A percentile compares a stretch with the other conserved stretches of the same genome.
phyloP scores from a whole-genome alignment of 805 yeast species.

The Barnettozyma sucrosica region DNA sequence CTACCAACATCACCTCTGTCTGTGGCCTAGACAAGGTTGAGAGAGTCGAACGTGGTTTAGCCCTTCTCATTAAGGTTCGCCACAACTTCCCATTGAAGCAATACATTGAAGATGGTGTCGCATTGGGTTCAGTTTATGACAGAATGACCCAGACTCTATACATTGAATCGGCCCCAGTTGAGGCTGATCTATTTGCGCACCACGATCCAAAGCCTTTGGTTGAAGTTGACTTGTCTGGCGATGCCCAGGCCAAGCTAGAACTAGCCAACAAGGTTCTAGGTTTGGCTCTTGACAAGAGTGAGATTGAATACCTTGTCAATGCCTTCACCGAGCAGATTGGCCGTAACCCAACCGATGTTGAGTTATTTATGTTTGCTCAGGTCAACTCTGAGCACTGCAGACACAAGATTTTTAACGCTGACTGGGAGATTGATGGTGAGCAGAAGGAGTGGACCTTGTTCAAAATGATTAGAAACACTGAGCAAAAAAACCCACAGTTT shows the following conservation, averaged over 20 bases:
- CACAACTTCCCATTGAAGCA: constrained; percentile 64
- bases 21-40: constrained; percentile 76
- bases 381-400: constrained; percentile 99
- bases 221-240: constrained; percentile 54
- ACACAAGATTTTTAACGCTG: constrained; percentile 97
- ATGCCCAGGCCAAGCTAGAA: constrained; percentile 49
- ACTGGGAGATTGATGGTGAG: constrained; percentile 90
- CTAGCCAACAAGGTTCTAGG: constrained; percentile 82
- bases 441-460: constrained; percentile 71
- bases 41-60: constrained; percentile 87
- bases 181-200: constrained; percentile 67
- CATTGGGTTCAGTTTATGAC: constrained; percentile 73
- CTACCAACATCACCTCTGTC: constrained; percentile 87
- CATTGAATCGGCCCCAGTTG: constrained; percentile 54
- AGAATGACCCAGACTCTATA: constrained; percentile 87
- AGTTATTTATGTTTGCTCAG: constrained; percentile 98
- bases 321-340: constrained; percentile 74
- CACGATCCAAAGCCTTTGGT: constrained; percentile 82
- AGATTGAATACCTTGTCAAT: constrained; percentile 76
- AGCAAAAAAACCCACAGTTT: constrained; percentile 66
- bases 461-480: constrained; percentile 95
- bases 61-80: constrained; percentile 64
- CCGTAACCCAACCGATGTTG: constrained; percentile 96
- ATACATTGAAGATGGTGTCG: constrained; percentile 45
- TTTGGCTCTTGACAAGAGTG: constrained; percentile 90